Percentiles rank a stretch among this genome's conserved stretches.
phyloP scores from a whole-genome alignment of 495 filamentous ascomycete genomes.

The Neurospora pannonica region DNA sequence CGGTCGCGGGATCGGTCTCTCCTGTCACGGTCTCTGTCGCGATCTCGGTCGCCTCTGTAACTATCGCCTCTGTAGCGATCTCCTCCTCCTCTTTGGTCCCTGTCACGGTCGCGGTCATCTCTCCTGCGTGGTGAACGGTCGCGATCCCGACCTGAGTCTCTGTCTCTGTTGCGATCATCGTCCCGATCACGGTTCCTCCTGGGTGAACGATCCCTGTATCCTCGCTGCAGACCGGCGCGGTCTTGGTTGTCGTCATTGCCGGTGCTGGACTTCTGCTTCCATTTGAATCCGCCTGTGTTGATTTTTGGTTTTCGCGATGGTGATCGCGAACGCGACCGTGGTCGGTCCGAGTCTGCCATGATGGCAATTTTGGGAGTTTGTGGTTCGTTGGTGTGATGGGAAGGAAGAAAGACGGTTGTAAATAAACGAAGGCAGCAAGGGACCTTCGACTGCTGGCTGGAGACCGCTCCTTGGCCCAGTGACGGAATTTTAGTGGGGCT shows the following conservation, averaged over 20 bases:
- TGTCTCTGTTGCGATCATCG: constrained; percentile 21
- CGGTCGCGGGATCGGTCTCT: background rate
- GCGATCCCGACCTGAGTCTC: constrained; percentile 16
- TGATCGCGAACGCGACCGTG: constrained; percentile 27
- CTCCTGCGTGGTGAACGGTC: constrained; percentile 3
- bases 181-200: constrained; percentile 25
- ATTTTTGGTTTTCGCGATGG: constrained; percentile 29
- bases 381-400: background rate
- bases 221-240: constrained; percentile 34
- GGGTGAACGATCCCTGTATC: constrained; percentile 42
- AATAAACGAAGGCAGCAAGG: background rate
- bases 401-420: background rate
- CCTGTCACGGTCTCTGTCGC: constrained; percentile 2
- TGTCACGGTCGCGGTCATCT: constrained; percentile 17
- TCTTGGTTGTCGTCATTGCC: constrained; percentile 41
- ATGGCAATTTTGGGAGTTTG: constrained; percentile 2
- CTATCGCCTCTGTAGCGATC: constrained; percentile 2
- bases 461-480: background rate
- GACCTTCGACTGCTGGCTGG: background rate
- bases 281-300: constrained; percentile 48
- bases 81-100: constrained; percentile 5
- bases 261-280: constrained; percentile 54
- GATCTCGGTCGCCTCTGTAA: constrained; percentile 4
- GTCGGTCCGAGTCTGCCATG: constrained; percentile 24
- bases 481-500: constrained; percentile 17